A percentile compares a stretch with the other conserved stretches of the same genome.
phyloP scores from a whole-genome alignment of 129 eudicot species.

The Logfia minima region DNA sequence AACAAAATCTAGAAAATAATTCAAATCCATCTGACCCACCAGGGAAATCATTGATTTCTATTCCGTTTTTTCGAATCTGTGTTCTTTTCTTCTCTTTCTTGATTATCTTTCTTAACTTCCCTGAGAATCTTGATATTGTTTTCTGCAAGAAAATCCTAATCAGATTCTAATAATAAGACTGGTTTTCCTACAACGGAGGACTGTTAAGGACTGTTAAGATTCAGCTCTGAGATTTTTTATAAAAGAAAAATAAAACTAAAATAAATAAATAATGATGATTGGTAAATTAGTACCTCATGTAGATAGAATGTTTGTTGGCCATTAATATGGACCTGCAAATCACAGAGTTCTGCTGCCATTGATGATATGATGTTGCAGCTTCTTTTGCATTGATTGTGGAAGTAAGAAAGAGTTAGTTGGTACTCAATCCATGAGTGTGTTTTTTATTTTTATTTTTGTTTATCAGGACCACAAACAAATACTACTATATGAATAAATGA shows the following conservation, averaged over 20 bases:
- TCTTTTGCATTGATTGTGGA: constrained; percentile 51
- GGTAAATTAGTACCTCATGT: constrained; percentile 52
- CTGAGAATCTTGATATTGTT: constrained; percentile 61
- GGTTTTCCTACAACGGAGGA: not conserved
- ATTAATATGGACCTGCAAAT: constrained; percentile 76
- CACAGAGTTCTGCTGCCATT: constrained; percentile 73
- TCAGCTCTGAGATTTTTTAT: not conserved
- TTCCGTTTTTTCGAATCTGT: constrained; percentile 51
- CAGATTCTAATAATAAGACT: not conserved
- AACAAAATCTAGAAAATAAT: constrained; percentile 68
- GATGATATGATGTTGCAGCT: constrained; percentile 28
- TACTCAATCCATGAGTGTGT: constrained; percentile 30
- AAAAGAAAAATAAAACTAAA: not conserved
- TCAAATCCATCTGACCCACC: constrained; percentile 87
- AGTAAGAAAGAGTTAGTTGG: constrained; percentile 14
- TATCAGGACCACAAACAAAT: constrained; percentile 36
- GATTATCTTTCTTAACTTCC: constrained; percentile 62
- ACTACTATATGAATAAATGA: not conserved
- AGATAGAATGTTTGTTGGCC: constrained; percentile 88
- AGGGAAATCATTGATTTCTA: constrained; percentile 63
- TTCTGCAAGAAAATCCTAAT: constrained; percentile 50
- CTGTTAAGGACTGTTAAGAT: not conserved
- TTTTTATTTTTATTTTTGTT: not conserved
- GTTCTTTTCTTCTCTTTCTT: constrained; percentile 57
- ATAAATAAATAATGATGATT: not conserved